Evolutionary conservation across 164 flowering plant genomes (phyloP), one percentile per base, ranked within the genome.

Genomic region (Aristolochia fimbriata): DNA sequence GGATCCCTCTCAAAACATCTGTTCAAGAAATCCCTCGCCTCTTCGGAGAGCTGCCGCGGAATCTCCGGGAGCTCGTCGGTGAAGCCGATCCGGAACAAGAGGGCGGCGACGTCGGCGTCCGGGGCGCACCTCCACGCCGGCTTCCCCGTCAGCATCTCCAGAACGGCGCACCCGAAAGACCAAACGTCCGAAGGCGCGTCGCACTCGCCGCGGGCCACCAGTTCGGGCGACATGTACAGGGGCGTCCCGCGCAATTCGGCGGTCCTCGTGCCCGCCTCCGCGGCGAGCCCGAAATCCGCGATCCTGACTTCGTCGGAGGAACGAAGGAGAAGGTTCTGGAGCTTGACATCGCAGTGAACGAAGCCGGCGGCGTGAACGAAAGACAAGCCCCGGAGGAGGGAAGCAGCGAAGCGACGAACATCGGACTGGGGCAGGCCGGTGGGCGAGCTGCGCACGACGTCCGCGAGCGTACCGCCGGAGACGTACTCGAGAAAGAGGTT

Each of bases 341-440:
- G 77, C 78, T 92, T 92, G 13, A 92, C 55, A 24, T 92, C 98
- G 61, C 91, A 79, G 69, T 92, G 96, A 57, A 82, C 92, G 48
- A 73, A 85, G 4, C 91, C 91, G 1, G 60, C 74, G 5, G 60
- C 70, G 62, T 88, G 96, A 20, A 84, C 48, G 30, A 65, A 68
- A 27, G 47, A 10, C 15, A 88, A 71, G 0, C 88, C 93, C 51
- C 60, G 57, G 12, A 83, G 73, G 0, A 84, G 63, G 57, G 76
- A 68, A 48, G 67, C 76, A 47, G 87, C 51, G 67, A 76, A 69
- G 3, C 71, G 51, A 24, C 74, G 64, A 10, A 83, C 74, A 9
- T 77, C 74, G 0, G 62, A 49, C 64, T 84, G 88, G 52, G 59
- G 56, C 55, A 86, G 63, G 16, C 57, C 21, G 4, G 71, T 76